phyloP scores from a whole-genome alignment of 2,329 filamentous ascomycete genomes.

The Xylariaceae sp. region DNA sequence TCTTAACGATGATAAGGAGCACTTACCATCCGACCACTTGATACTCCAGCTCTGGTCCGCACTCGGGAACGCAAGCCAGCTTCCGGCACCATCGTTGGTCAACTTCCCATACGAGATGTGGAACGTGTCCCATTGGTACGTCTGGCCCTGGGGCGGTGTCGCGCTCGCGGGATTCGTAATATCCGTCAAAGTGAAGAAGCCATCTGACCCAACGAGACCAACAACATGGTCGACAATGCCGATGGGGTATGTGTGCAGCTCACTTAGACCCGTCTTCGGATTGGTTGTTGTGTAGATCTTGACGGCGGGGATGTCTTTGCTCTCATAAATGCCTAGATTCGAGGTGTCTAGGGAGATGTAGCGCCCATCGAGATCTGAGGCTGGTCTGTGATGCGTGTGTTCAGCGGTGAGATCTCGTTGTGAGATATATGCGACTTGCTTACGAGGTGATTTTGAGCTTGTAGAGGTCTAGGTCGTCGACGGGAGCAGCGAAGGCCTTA shows the following conservation, averaged over 20 bases:
- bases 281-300: slow-evolving; percentile 31
- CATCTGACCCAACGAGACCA: slow-evolving; percentile 34
- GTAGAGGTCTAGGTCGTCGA: slow-evolving; percentile 24
- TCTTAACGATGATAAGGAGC: background rate
- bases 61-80: slow-evolving; percentile 36
- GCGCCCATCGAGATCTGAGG: slow-evolving; percentile 30
- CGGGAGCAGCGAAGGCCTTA: slow-evolving; percentile 22
- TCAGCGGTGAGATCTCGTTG: background rate
- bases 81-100: slow-evolving; percentile 23
- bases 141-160: slow-evolving; percentile 25
- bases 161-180: slow-evolving; percentile 31
- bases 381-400: slow-evolving; percentile 1
- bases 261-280: slow-evolving; percentile 26
- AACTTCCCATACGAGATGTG: slow-evolving; percentile 22
- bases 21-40: slow-evolving; percentile 37
- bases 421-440: background rate
- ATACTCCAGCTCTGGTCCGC: slow-evolving; percentile 28
- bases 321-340: slow-evolving; percentile 32
- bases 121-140: slow-evolving; percentile 35
- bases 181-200: slow-evolving; percentile 32
- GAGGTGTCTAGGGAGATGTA: slow-evolving; percentile 31
- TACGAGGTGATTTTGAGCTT: slow-evolving; percentile 28
- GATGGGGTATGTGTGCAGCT: slow-evolving; percentile 37
- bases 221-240: slow-evolving; percentile 35
- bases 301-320: slow-evolving; percentile 19